A percentile compares a stretch with the other conserved stretches of the same genome.
These are phyloP conservation scores for Arctium lappa DNA, from an alignment of 129 eudicot species.

Conservation along the genomic window DNA sequence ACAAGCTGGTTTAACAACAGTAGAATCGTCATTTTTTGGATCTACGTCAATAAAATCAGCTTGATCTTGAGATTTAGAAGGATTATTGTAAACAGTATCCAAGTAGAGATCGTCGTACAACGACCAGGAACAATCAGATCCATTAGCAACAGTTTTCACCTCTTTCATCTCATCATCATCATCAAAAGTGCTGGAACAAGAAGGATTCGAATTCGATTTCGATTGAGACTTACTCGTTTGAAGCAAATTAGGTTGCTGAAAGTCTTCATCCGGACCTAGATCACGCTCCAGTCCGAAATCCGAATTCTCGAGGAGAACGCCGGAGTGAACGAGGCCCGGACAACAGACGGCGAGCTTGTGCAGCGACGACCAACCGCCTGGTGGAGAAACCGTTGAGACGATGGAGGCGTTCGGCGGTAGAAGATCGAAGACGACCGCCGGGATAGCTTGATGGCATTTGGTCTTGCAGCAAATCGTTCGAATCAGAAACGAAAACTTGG, in stretches of 20 bases:
- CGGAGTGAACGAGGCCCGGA: slow-evolving; percentile 73
- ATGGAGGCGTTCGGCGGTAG: slow-evolving; percentile 32
- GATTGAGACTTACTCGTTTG: slow-evolving; percentile 20
- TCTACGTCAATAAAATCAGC: slow-evolving; percentile 22
- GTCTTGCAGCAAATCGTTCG: slow-evolving; percentile 51
- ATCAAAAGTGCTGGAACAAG: slow-evolving; percentile 25
- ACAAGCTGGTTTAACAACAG: slow-evolving; percentile 3
- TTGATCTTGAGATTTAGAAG: slow-evolving; percentile 26
- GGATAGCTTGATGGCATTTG: slow-evolving; percentile 54
- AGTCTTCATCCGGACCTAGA: slow-evolving; percentile 62
- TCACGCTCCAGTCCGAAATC: slow-evolving; percentile 85
- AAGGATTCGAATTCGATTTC: background rate
- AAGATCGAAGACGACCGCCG: slow-evolving; percentile 63
- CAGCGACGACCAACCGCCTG: slow-evolving; percentile 74
- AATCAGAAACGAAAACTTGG: slow-evolving; percentile 59
- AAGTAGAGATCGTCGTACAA: slow-evolving; percentile 63
- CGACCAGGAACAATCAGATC: slow-evolving; percentile 53
- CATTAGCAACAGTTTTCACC: background rate
- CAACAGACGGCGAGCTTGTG: slow-evolving; percentile 84
- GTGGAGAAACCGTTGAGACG: slow-evolving; percentile 25
- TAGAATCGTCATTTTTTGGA: background rate
- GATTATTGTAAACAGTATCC: slow-evolving; percentile 59
- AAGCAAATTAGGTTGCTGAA: slow-evolving; percentile 17
- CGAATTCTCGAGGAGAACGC: slow-evolving; percentile 72
- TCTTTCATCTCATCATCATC: background rate